Conservation (phyloP, 176 grass and related monocot species). For the Otatea glauca region DNA sequence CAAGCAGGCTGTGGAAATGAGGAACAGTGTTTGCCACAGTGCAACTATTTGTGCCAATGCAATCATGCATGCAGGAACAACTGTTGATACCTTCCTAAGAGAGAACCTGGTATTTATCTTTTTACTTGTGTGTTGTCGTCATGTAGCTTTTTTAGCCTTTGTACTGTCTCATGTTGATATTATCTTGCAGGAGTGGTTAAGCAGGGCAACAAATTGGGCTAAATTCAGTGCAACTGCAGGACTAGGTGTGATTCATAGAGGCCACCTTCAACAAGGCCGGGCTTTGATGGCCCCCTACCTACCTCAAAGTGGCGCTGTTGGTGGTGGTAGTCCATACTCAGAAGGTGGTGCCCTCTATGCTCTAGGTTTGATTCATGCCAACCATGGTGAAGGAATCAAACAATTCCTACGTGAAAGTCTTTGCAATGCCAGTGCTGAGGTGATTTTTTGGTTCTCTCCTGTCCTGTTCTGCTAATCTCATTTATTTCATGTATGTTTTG, state of each 20-base stretch:
- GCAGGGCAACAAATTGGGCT: conserved; percentile 98
- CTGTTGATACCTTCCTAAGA: conserved; percentile 98
- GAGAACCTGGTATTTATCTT: conserved; percentile 80
- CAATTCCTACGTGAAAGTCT: conserved; percentile 96
- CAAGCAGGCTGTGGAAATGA: conserved; percentile 99
- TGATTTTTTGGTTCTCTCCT: conserved; percentile 36
- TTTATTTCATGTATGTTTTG: conserved; percentile 27
- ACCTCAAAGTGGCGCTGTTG: conserved; percentile 91
- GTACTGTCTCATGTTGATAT: conserved; percentile 21
- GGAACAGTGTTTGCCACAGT: conserved; percentile 99
- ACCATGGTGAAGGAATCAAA: conserved; percentile 99
- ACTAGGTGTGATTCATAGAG: conserved; percentile 97
- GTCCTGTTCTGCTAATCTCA: not conserved
- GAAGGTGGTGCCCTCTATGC: conserved; percentile 99
- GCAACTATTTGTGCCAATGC: conserved; percentile 98
- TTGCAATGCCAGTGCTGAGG: conserved; percentile 88
- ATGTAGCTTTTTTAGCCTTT: conserved; percentile 28
- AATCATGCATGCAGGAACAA: conserved; percentile 99
- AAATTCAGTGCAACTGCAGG: conserved; percentile 98
- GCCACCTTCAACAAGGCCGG: conserved; percentile 95
- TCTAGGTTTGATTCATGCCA: conserved; percentile 97
- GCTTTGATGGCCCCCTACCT: conserved; percentile 99
- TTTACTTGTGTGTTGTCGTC: conserved; percentile 27
- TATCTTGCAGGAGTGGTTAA: conserved; percentile 86
- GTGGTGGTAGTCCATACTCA: conserved; percentile 95